These are phyloP conservation scores for Pseudocercospora fijiensis DNA, from an alignment of 2,329 filamentous ascomycete genomes.

Conservation along the genomic window DNA sequence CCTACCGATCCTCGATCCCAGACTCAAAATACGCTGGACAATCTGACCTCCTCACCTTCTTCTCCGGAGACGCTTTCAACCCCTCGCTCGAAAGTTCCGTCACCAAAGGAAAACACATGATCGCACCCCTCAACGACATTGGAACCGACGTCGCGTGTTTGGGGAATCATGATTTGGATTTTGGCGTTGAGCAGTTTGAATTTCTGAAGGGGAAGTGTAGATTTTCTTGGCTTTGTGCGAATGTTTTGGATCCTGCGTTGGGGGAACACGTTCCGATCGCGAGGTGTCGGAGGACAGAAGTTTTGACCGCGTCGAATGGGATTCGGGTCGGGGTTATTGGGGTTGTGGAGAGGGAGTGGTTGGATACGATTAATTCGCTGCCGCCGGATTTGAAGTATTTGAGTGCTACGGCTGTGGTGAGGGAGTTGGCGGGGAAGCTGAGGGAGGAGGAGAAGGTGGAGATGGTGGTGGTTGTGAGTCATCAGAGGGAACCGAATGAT, in stretches of 20 bases:
- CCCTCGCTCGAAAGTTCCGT: conserved; percentile 84
- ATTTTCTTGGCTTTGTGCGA: conserved; percentile 88
- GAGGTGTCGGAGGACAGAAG: conserved; percentile 70
- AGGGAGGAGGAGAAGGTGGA: conserved; percentile 71
- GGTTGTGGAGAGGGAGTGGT: conserved; percentile 81
- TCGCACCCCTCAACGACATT: conserved; percentile 75
- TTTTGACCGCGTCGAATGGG: conserved; percentile 77
- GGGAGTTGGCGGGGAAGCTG: conserved; percentile 70
- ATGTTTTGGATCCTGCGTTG: conserved; percentile 79
- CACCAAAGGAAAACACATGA: conserved; percentile 88
- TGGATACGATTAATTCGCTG: conserved; percentile 82
- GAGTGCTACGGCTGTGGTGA: conserved; percentile 72
- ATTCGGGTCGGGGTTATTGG: conserved; percentile 84
- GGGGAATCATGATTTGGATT: conserved; percentile 92
- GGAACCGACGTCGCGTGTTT: conserved; percentile 79
- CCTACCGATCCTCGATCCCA: conserved; percentile 56
- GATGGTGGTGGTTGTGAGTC: conserved; percentile 77
- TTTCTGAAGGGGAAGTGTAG: conserved; percentile 70
- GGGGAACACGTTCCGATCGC: conserved; percentile 73
- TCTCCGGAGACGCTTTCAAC: conserved; percentile 91
- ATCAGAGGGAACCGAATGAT: conserved; percentile 87
- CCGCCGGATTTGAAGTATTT: conserved; percentile 80
- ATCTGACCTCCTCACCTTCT: conserved; percentile 70
- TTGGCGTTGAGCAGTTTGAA: conserved; percentile 78
- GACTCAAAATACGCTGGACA: conserved; percentile 62